Evolutionary conservation across 2,329 filamentous ascomycete species (phyloP).

Genomic region (Anthostomella pinea): DNA sequence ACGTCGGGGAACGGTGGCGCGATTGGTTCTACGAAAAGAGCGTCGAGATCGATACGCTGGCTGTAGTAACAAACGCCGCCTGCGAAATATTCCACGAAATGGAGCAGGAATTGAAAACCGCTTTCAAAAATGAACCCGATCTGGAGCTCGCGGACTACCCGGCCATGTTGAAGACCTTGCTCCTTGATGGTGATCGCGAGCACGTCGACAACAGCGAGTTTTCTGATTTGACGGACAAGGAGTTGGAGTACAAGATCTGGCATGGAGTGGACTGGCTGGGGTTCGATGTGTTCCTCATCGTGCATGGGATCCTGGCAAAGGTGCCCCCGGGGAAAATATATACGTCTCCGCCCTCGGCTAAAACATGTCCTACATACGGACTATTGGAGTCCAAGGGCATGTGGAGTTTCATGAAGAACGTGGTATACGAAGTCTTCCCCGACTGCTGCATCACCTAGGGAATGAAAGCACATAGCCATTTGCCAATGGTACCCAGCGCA

Average conservation of each 20-base stretch:
- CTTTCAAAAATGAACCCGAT: slow-evolving; percentile 11
- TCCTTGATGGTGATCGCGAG: slow-evolving; percentile 24
- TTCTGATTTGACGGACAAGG: slow-evolving; percentile 12
- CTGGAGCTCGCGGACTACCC: slow-evolving; percentile 23
- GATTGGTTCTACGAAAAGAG: slow-evolving; percentile 31
- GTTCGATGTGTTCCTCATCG: slow-evolving; percentile 17
- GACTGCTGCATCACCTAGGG: slow-evolving; percentile 27
- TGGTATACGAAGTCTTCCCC: slow-evolving; percentile 20
- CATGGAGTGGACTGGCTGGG: slow-evolving; percentile 31
- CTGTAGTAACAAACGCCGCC: slow-evolving; percentile 32
- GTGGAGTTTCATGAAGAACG: slow-evolving; percentile 15
- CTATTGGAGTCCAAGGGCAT: slow-evolving; percentile 14
- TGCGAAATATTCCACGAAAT: slow-evolving; percentile 32
- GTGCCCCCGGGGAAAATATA: slow-evolving; percentile 27
- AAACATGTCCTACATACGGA: slow-evolving; percentile 17
- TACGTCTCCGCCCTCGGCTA: slow-evolving; percentile 11
- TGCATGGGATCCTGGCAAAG: slow-evolving; percentile 14
- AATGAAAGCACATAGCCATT: slow-evolving; percentile 22
- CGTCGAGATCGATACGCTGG: slow-evolving; percentile 22
- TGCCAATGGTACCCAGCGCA: slow-evolving; percentile 17
- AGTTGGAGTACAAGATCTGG: slow-evolving; percentile 23
- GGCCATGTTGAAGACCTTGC: slow-evolving; percentile 27
- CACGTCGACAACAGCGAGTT: slow-evolving; percentile 29
- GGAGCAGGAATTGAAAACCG: slow-evolving; percentile 23
- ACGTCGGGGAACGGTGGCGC: slow-evolving; percentile 31